Percentiles rank a stretch among this genome's conserved stretches.
phyloP scores from a whole-genome alignment of 2,329 filamentous ascomycete species.

The Verticillium tricorpus region DNA sequence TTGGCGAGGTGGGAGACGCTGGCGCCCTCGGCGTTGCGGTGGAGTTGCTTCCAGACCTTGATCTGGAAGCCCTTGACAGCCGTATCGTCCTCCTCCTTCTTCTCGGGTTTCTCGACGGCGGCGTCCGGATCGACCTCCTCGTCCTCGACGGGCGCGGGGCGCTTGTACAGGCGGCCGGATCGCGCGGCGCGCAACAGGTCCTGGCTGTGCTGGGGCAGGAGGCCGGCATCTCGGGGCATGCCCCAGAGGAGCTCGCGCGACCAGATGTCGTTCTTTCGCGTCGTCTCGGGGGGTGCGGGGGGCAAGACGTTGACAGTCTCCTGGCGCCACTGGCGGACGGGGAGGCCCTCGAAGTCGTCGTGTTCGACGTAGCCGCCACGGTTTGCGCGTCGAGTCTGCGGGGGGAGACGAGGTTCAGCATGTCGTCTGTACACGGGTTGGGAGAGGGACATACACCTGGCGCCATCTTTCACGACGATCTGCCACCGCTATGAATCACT shows the following conservation, averaged over 20 bases:
- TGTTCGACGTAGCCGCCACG: constrained; percentile 54
- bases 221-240: constrained; percentile 81
- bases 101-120: constrained; percentile 47
- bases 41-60: constrained; percentile 58
- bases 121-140: constrained; percentile 51
- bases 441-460: constrained; percentile 28
- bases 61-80: constrained; percentile 48
- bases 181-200: constrained; percentile 78
- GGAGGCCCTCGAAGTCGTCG: constrained; percentile 67
- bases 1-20: constrained; percentile 54
- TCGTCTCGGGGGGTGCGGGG: constrained; percentile 58
- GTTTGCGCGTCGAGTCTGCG: constrained; percentile 52
- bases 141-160: constrained; percentile 57
- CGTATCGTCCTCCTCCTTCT: constrained; percentile 63
- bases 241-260: constrained; percentile 68
- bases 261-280: constrained; percentile 62
- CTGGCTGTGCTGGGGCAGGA: constrained; percentile 75
- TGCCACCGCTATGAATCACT: neutral
- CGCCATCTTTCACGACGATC: constrained; percentile 24
- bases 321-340: constrained; percentile 85
- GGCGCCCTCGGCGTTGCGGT: constrained; percentile 51
- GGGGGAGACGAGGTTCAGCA: neutral
- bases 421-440: neutral
- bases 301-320: constrained; percentile 66
- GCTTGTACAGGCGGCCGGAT: constrained; percentile 71